Base-by-base conservation (phyloP, 768 basidiomycete species). In the Boletus eberwhitei region DNA sequence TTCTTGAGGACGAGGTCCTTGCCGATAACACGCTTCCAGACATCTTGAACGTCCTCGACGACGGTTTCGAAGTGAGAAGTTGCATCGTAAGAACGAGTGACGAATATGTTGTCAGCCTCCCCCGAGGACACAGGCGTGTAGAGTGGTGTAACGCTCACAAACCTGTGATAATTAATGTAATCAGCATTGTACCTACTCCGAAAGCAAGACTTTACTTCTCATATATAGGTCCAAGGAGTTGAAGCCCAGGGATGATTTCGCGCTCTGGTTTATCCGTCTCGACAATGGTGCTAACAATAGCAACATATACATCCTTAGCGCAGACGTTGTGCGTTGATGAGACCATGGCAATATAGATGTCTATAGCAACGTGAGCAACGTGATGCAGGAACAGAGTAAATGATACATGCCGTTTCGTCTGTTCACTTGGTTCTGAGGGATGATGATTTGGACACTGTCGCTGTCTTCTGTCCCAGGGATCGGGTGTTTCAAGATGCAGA, bases 21-120 rank as follows among this genome's bases (percentile, higher is more conserved):
- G 47, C 90, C 93, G 4, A 80, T 78, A 50, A 96, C 85, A 51
- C 95, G 81, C 77, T 88, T 86, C 93, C 93, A 99, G 39, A 98
- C 92, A 72, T 98, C 90, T 57, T 89, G 87, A 36, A 99, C 97
- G 56, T 99, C 96, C 48, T 98, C 93, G 24, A 96, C 93, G 44
- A 98, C 95, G 26, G 93, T 97, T 79, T 99, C 97, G 71, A 99
- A 98, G 76, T 99, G 97, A 29, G 92, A 94, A 12, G 97, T 98
- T 8, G 97, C 96, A 69, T 99, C 97, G 74, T 98, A 99, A 16
- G 94, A 97, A 52, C 88, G 88, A 51, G 97, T 99, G 75, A 99
- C 86, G 79, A 90, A 99, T 70, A 99, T 91, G 70, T 93, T 90
- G 77, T 99, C 95, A 42, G 77, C 74, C 57, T 81, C 68, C 53